Conservation (phyloP, 202 grass and related monocot species). For the Bolboschoenoplectus hybrid region DNA sequence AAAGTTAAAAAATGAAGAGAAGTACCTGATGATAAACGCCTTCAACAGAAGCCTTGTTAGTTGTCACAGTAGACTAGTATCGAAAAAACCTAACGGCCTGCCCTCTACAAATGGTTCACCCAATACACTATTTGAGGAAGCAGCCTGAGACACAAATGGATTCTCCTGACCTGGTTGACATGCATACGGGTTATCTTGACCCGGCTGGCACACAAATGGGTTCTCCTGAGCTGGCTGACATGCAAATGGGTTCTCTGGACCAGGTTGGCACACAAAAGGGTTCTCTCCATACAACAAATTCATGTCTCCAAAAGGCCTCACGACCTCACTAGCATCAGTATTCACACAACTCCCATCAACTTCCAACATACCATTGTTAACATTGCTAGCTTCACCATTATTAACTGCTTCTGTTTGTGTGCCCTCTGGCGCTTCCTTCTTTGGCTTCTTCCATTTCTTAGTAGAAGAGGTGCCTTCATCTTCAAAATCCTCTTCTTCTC, state of each 20-base stretch:
- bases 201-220: not conserved
- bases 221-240: slow-evolving; percentile 33
- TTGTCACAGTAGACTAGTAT: slow-evolving; percentile 26
- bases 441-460: slow-evolving; percentile 54
- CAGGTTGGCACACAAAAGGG: slow-evolving; percentile 22
- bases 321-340: slow-evolving; percentile 9
- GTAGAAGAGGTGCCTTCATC: slow-evolving; percentile 53
- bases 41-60: not conserved
- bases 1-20: not conserved
- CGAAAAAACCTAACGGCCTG: slow-evolving; percentile 30
- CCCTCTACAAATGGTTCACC: slow-evolving; percentile 13
- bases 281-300: slow-evolving; percentile 36
- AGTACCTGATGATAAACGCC: slow-evolving; percentile 8
- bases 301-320: slow-evolving; percentile 31
- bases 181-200: not conserved
- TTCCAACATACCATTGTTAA: slow-evolving; percentile 33
- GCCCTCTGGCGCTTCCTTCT: slow-evolving; percentile 42
- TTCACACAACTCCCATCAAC: slow-evolving; percentile 26
- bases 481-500: slow-evolving; percentile 57
- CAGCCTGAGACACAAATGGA: slow-evolving; percentile 24
- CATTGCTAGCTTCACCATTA: slow-evolving; percentile 58
- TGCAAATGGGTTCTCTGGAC: not conserved
- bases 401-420: slow-evolving; percentile 35
- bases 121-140: slow-evolving; percentile 18
- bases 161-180: slow-evolving; percentile 20